phyloP scores from a whole-genome alignment of 345 rosid genomes.

The Reutealis trisperma region DNA sequence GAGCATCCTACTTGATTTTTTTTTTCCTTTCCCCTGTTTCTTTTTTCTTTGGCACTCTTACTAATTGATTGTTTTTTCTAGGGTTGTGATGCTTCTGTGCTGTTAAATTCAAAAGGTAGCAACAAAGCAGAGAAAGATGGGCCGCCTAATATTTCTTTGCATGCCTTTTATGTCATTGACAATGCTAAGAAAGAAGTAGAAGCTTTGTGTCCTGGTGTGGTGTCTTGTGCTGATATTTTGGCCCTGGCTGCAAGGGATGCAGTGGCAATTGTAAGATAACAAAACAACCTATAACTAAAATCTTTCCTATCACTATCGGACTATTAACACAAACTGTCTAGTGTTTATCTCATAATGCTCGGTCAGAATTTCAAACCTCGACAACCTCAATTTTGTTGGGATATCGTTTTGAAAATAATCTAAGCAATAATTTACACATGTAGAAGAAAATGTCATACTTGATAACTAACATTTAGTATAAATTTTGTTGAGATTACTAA shows the following conservation, averaged over 20 bases:
- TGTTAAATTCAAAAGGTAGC: constrained; percentile 38
- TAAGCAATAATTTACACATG: too few species aligned
- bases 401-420: too few species aligned
- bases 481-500: not conserved
- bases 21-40: too few species aligned
- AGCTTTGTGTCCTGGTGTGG: constrained; percentile 43
- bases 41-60: not conserved
- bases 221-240: constrained; percentile 53
- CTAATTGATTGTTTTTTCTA: constrained; percentile 6
- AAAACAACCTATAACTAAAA: constrained; percentile 2
- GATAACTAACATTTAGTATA: not conserved
- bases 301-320: too few species aligned
- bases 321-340: too few species aligned
- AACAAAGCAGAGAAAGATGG: constrained; percentile 52
- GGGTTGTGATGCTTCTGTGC: constrained; percentile 52
- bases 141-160: constrained; percentile 44
- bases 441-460: not conserved
- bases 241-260: constrained; percentile 56
- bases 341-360: too few species aligned
- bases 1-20: too few species aligned
- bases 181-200: constrained; percentile 46
- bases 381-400: too few species aligned
- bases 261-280: constrained; percentile 37
- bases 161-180: constrained; percentile 50
- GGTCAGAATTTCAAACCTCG: too few species aligned